A percentile compares a stretch with the other conserved stretches of the same genome.
Conservation (phyloP, 441 rosid species). For the Erysimum cheiri region DNA sequence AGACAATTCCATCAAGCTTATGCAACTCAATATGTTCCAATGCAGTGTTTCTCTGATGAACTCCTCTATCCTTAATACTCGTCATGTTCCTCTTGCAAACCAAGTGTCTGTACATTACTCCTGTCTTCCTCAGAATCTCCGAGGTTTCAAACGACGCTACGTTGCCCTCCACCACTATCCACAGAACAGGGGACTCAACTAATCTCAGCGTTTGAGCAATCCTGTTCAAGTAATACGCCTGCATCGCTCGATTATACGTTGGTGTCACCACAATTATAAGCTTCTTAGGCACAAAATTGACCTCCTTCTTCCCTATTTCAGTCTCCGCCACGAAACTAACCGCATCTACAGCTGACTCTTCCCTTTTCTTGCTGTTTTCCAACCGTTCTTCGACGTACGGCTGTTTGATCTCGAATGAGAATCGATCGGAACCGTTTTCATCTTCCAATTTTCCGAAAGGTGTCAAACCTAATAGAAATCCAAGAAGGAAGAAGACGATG, state of each 20-base stretch:
- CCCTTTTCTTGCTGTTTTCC: slow-evolving; percentile 41
- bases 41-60: slow-evolving; percentile 82
- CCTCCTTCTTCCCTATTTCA: slow-evolving; percentile 32
- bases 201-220: slow-evolving; percentile 78
- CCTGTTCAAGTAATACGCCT: slow-evolving; percentile 79
- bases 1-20: slow-evolving; percentile 85
- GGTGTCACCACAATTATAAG: slow-evolving; percentile 89
- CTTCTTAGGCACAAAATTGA: slow-evolving; percentile 59
- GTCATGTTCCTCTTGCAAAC: slow-evolving; percentile 62
- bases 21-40: slow-evolving; percentile 86
- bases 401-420: slow-evolving; percentile 69
- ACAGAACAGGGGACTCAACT: slow-evolving; percentile 84
- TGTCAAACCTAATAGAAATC: slow-evolving; percentile 66
- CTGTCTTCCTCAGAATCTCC: slow-evolving; percentile 79
- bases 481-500: slow-evolving; percentile 65
- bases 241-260: slow-evolving; percentile 80
- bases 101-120: slow-evolving; percentile 91
- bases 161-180: slow-evolving; percentile 90
- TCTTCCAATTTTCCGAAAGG: slow-evolving; percentile 68
- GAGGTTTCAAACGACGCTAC: slow-evolving; percentile 83
- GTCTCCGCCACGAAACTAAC: slow-evolving; percentile 52
- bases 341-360: slow-evolving; percentile 43
- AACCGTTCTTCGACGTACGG: slow-evolving; percentile 53
- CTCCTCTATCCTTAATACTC: slow-evolving; percentile 78
- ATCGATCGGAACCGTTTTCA: slow-evolving; percentile 45